Evolutionary conservation across 108 stramenopile genomes (phyloP), one percentile per base, ranked within the genome.

Genomic region (Conticribra guillardii): DNA sequence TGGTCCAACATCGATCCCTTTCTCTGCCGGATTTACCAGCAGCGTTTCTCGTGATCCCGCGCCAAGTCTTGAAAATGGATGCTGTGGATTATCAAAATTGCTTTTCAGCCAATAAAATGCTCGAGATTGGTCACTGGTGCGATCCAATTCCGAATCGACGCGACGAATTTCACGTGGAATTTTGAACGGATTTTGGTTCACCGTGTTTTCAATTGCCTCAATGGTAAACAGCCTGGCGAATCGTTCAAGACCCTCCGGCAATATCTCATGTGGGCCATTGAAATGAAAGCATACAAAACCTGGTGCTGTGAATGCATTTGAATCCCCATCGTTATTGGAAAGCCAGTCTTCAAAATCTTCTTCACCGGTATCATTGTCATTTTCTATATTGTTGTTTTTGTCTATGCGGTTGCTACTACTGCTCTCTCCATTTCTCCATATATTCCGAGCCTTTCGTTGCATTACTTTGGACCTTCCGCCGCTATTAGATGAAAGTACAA

Each of bases 201-300:
- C 81, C n/a, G 70, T 74, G 34, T 63, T 64, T 32, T 74, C 57
- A 22, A 90, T 64, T 29, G 67, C 64, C 30, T 80, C 60, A 46
- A 79, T 47, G 0, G 57, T 47, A 66, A 90, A 90, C 5, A 90
- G 55, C 9, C 48, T 50, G 24, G 89, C 68, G 58, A 93, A 93
- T 3, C 85, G 70, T 44, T 87, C 71, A 46, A 93, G 54, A 2
- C 83, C 86, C 50, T 85, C 86, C 41, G 72, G 74, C 1, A 90
- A 63, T 1, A 61, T 79, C 23, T 80, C 84, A 30, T 67, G 58
- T 15, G 79, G 83, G 18, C 58, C 57, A 53, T 60, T 79, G 54
- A 88, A 89, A 65, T 92, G 91, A 76, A 88, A 92, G 55, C 91
- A 93, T 14, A 89, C 91, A 55, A 80, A 81, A 32, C 83, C 87